Percentiles rank a stretch among this genome's conserved stretches.
phyloP scores from a whole-genome alignment of 495 filamentous ascomycete species.

The Trichoderma gamsii region DNA sequence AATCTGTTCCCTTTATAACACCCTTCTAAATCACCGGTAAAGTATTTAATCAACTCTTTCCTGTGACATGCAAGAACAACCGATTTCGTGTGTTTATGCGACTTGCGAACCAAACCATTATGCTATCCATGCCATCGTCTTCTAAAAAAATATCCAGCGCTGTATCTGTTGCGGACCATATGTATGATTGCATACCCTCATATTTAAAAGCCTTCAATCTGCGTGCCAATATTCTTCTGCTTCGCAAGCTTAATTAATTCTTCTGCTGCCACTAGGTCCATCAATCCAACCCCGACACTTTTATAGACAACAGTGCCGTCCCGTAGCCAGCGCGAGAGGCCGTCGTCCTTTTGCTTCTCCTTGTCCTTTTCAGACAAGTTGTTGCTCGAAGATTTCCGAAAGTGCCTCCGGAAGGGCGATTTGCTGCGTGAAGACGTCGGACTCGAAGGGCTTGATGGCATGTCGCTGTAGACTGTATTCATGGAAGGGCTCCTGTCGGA shows the following conservation, averaged over 20 bases:
- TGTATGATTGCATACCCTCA: background rate
- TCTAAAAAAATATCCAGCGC: background rate
- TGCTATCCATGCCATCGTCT: too few species aligned
- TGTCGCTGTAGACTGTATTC: slow-evolving; percentile 27
- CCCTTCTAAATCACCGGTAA: too few species aligned
- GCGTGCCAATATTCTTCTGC: slow-evolving; percentile 65
- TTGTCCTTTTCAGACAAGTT: slow-evolving; percentile 22
- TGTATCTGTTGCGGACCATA: background rate
- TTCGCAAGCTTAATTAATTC: slow-evolving; percentile 70
- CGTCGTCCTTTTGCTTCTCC: slow-evolving; percentile 27
- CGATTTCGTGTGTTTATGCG: background rate
- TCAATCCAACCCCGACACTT: slow-evolving; percentile 71
- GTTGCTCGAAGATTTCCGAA: slow-evolving; percentile 21
- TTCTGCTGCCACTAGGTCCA: slow-evolving; percentile 72
- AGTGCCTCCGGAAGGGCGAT: slow-evolving; percentile 18
- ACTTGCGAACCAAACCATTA: too few species aligned
- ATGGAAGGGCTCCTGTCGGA: slow-evolving; percentile 24
- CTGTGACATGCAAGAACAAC: too few species aligned
- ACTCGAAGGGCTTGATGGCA: slow-evolving; percentile 22
- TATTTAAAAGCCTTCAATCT: slow-evolving; percentile 59
- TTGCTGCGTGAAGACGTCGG: slow-evolving; percentile 25
- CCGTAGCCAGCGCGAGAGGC: slow-evolving; percentile 57
- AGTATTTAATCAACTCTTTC: too few species aligned
- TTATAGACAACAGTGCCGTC: slow-evolving; percentile 85
- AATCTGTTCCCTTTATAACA: background rate